Evolutionary conservation across 2,329 filamentous ascomycete species (phyloP), one percentile per base, ranked within the genome.

Genomic region (Hypocreales sp.): DNA sequence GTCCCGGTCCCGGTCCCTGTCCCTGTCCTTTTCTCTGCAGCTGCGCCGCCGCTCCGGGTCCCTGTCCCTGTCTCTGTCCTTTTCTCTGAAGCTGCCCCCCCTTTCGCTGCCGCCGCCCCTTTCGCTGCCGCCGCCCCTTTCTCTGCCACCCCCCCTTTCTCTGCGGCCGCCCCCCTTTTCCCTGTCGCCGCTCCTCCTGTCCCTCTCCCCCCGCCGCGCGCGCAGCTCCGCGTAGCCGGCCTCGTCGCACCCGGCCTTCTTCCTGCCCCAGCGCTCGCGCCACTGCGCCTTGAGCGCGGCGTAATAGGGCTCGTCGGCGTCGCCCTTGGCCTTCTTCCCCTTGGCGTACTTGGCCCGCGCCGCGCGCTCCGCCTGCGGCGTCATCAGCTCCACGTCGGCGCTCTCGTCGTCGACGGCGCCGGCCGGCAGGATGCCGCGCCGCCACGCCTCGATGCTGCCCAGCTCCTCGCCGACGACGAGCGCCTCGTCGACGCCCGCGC

Each of bases 381-480:
- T 70, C 40, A 72, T 72, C 32, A 72, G 56, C 45, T 72, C 67
- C 15, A 64, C 40, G 25, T 71, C 66, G 8, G 57, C 64, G 20
- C 43, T 56, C 31, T 58, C 60, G 21, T 58, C 57, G 16, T 58
- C 60, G 15, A 58, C 60, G 16, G 15, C 28, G 27, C 55, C 59
- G 17, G 47, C 53, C 0, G 61, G 53, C 31, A 54, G 40, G 35
- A 72, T 70, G 16, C 67, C 68, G n/a, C 67, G 52, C 7, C 65
- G 56, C 68, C 68, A 73, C 0, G 51, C 55, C 43, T 72, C 68
- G 25, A 72, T 72, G 13, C 55, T 55, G 50, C 65, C 70, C 13
- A 72, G 47, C 37, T 71, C 65, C 32, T 71, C 64, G 31, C 69
- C 62, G 10, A 71, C 40, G 2, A 71, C 54, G n/a, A 71, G 49